Percentiles rank a stretch among this genome's conserved stretches.
Conservation (phyloP, 2,329 filamentous ascomycete species). For the Aspergillus sp. region DNA sequence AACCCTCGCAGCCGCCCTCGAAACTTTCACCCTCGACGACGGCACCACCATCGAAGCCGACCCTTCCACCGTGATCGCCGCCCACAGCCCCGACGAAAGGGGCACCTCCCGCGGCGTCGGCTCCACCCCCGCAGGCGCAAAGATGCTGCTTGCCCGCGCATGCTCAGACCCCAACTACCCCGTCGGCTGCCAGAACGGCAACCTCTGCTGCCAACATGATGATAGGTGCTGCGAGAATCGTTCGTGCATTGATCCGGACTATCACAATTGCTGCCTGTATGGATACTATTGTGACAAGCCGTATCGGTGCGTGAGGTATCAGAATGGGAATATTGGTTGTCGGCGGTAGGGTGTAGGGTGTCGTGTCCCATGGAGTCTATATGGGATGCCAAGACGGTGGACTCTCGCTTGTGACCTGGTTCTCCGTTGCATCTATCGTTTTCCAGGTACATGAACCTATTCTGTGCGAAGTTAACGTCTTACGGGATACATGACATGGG, state of each 20-base stretch:
- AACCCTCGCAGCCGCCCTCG: background rate
- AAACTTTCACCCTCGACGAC: slow-evolving; percentile 2
- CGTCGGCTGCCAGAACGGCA: background rate
- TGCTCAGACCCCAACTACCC: slow-evolving; percentile 1
- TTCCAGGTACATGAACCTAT: too few relatives aligned
- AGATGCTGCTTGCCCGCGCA: background rate
- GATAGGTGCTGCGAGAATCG: slow-evolving; percentile 1
- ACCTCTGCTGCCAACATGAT: background rate
- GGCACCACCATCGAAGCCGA: slow-evolving; percentile 4
- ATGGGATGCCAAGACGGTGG: background rate
- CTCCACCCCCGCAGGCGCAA: background rate
- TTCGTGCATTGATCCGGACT: background rate
- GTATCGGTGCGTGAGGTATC: slow-evolving; percentile 1
- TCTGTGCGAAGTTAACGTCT: too few relatives aligned
- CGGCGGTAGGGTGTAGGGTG: background rate
- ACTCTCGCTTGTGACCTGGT: background rate
- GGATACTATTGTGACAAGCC: slow-evolving; percentile 9
- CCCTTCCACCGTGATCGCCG: background rate
- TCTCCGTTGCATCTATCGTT: background rate
- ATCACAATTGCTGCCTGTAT: slow-evolving; percentile 8
- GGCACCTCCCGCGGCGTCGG: background rate
- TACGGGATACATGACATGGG: too few relatives aligned
- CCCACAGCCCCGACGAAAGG: background rate
- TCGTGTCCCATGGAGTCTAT: background rate
- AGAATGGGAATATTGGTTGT: slow-evolving; percentile 10